Base-by-base conservation (phyloP, 352 stramenopile genomes). In the Plasmopara halstedii region DNA sequence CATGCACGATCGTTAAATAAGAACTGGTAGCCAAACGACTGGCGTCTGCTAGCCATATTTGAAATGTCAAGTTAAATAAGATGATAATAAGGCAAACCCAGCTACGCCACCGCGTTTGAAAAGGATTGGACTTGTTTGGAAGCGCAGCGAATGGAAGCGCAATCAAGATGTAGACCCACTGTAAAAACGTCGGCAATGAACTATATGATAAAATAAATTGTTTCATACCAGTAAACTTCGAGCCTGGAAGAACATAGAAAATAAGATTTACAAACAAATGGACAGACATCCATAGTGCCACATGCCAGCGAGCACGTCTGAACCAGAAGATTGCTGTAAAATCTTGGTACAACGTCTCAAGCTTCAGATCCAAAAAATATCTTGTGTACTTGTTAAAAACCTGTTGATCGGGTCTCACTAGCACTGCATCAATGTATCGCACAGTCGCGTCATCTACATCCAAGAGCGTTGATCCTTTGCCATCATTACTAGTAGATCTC, bases 321-420 rank as follows among this genome's bases (percentile, higher is more conserved):
- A 91, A 91, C 82, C 82, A 91, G 60, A 87, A 80, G 40, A 85
- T 62, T 4, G 77, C 71, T 32, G 79, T 90, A 62, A 88, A 94
- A 62, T 89, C 73, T 46, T 94, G 82, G 50, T 94, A 94, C 32
- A 90, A 29, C 17, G 58, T 60, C 58, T 94, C 82, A 15, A 94
- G 59, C 17, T 77, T 73, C 8, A 44, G 48, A 54, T 94, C 79
- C 25, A 87, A 49, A 53, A 94, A 94, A 62, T 78, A 87, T 2
- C 76, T 59, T 15, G 79, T 88, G 50, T 86, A 87, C 46, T 66
- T 71, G 55, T 85, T 88, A 46, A 91, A 87, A 25, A 91, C 74
- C 25, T 84, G 59, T 9, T 66, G 36, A 45, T 87, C 77, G 0
- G 76, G 74, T 60, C 86, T 79, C 47, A 88, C 62, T 33, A 91